Conservation (phyloP, 176 grass and related monocot species). For the Ensete glaucum region DNA sequence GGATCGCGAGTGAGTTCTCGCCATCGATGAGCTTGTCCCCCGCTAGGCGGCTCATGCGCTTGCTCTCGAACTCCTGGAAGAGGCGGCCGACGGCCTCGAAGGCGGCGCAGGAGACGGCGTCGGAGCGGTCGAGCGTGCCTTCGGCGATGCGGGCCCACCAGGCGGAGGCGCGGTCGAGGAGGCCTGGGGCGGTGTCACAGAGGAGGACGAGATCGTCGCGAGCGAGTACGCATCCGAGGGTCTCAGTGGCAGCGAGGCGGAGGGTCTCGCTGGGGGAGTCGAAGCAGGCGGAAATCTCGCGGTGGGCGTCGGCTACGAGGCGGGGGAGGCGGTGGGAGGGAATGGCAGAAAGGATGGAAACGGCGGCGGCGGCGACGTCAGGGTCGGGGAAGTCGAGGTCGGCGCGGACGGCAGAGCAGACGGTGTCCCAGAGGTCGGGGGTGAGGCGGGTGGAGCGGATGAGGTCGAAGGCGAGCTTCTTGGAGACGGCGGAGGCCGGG, state of each 20-base stretch:
- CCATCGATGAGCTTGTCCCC: conserved; percentile 95
- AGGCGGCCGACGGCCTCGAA: conserved; percentile 72
- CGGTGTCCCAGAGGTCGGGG: conserved; percentile 66
- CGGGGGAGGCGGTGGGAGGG: conserved; percentile 71
- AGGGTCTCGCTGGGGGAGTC: conserved; percentile 14
- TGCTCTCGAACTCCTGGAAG: conserved; percentile 87
- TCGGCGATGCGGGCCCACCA: conserved; percentile 80
- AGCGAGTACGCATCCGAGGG: conserved; percentile 18
- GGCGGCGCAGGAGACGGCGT: conserved; percentile 53
- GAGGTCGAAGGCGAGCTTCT: conserved; percentile 88
- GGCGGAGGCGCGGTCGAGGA: conserved; percentile 62
- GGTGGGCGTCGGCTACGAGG: conserved; percentile 61
- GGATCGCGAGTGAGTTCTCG: conserved; percentile 73
- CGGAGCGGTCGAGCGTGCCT: conserved; percentile 59
- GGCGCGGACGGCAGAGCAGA: conserved; percentile 49
- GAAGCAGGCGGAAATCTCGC: conserved; percentile 18
- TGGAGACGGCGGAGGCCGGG: conserved; percentile 74
- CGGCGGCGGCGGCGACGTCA: conserved; percentile 70
- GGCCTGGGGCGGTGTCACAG: conserved; percentile 51
- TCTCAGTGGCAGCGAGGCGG: conserved; percentile 11
- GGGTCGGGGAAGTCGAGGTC: conserved; percentile 93
- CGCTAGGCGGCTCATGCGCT: conserved; percentile 80
- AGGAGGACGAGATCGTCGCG: conserved; percentile 44
- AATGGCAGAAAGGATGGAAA: conserved; percentile 71
- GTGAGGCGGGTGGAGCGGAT: conserved; percentile 64